These are phyloP conservation scores for Exidia glandulosa DNA, from an alignment of 768 basidiomycete species.

Conservation along the genomic window DNA sequence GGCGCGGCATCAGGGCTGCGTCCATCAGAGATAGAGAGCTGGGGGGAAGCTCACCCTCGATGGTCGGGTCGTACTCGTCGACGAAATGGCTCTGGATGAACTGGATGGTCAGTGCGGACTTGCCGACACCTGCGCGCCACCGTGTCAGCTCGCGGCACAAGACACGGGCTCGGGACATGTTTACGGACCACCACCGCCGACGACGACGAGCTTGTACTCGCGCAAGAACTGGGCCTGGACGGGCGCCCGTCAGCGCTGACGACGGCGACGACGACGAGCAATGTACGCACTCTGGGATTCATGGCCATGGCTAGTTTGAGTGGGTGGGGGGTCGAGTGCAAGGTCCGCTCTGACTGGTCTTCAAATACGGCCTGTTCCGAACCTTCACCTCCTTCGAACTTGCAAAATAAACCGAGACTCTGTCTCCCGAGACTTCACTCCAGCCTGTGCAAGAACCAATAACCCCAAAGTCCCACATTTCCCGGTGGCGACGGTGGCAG, in stretches of 20 bases:
- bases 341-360: no score
- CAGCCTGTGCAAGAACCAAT: no score
- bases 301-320: background rate
- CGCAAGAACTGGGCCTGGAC: constrained; percentile 75
- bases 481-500: no score
- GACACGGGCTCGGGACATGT: constrained; percentile 1
- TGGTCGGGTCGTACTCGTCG: constrained; percentile 90
- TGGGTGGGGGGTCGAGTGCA: no score
- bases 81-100: constrained; percentile 96
- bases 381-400: no score
- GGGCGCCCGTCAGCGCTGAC: constrained; percentile 3
- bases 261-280: constrained; percentile 5
- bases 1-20: background rate
- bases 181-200: constrained; percentile 85
- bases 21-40: background rate
- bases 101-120: constrained; percentile 93
- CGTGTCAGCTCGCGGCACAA: background rate
- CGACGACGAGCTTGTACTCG: constrained; percentile 98
- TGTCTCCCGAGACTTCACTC: no score
- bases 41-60: constrained; percentile 56
- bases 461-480: no score
- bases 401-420: no score
- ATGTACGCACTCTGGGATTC: background rate
- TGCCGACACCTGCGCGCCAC: constrained; percentile 45
- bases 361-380: no score